Evolutionary conservation across 495 filamentous ascomycete genomes (phyloP), one percentile per base, ranked within the genome.

Genomic region (Podospora didyma): DNA sequence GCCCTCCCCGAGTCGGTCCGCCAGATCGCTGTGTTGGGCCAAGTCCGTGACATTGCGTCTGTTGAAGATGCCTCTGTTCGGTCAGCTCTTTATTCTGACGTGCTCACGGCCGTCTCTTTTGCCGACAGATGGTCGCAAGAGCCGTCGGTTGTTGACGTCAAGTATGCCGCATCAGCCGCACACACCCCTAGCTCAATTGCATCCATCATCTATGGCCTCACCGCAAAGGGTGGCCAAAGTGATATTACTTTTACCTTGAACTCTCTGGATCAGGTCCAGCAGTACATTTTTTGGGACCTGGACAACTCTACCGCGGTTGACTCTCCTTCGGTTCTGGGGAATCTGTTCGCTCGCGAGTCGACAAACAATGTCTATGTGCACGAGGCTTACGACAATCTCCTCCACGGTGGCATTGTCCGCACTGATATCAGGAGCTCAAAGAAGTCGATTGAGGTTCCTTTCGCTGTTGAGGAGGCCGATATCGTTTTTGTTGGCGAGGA

Each of bases 281-380:
- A 97, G 64, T 98, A 92, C 76, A 83, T 85, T 20, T 96, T 98
- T 79, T 98, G 92, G 94, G 89, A 97, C 68, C 71, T 88, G 17
- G 94, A 96, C 60, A 83, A 83, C 66, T 93, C 90, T 22, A 69
- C 72, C 1, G 82, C 86, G 34, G 78, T 75, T 42, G 76, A 78
- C 49, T 86, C 90, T 23, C 82, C 90, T 9, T 66, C 79, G 20
- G 80, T 80, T 37, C 69, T 97, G 26, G 85, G 86, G 41, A 84
- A 84, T 61, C 75, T 94, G 4, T 77, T 97, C 34, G 86, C 92
- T 10, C 75, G 77, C 45, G 88, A 94, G 65, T 86, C 86, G 0
- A 75, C 86, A 1, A 87, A 73, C 71, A 96, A 94, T 61, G 81
- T 98, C 56, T 86, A 86, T 57, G 77, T 87, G 51, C 87, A 83